Base-by-base conservation (phyloP, 2,329 filamentous ascomycete species). In the Ophiobolus disseminans region DNA sequence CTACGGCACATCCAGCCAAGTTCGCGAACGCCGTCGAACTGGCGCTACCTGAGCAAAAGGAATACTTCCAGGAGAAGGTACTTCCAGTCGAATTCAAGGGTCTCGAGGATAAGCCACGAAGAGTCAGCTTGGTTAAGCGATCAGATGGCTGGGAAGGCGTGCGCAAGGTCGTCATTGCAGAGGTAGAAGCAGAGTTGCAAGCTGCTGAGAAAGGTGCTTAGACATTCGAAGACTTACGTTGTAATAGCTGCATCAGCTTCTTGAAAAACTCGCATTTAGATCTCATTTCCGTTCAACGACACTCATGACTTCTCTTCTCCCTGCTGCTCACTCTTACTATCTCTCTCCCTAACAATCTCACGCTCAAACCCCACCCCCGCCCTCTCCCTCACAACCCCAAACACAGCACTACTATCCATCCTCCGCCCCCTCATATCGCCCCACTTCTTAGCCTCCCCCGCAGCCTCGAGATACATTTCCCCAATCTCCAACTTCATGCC, bases 1-100 rank as follows among this genome's bases (percentile, higher is more conserved):
- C 92, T 1, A 99, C 94, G 2, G 94, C 94, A 2, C 94, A 99
- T 74, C 93, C 94, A 0, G 94, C 93, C 53, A 99, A 99, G 75
- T 99, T 99, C 68, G 86, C 88, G 0, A 84, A 85, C 23, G 92
- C 92, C 0, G 93, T 99, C 1, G 88, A 92, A 61, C 72, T 88
- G 38, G 91, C 93, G 0, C 78, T 97, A 50, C 82, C 85, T 56
- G 82, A 82, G 7, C 81, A 89, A 68, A 72, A 81, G n/a, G 86
- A 82, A 1, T 97, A 95, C 63, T 81, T 85, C 61, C 96, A 96
- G 69, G 79, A 81, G 54, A 83, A 87, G 55, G 88, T 97, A 1
- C 80, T 95, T 45, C 93, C 93, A 0, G 73, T 82, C 48, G 90
- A 97, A 75, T 94, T 97, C 67, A 76, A 88, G 25, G 93, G 89